Percentiles rank a stretch among this genome's conserved stretches.
Conservation (phyloP, 2,329 filamentous ascomycete species). For the Aspergillus uvarum region DNA sequence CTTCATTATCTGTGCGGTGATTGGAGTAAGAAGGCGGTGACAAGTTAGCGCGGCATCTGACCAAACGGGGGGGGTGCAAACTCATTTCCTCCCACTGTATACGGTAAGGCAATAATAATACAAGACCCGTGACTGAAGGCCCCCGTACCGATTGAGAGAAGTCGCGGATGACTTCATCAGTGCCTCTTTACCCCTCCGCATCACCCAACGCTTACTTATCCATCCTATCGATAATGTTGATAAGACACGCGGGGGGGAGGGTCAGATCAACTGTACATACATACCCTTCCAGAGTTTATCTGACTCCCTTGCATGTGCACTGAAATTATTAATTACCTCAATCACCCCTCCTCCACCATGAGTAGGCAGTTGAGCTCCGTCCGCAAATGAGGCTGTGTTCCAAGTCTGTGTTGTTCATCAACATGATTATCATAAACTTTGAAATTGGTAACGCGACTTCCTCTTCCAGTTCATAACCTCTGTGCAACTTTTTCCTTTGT, state of each 20-base stretch:
- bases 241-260: conserved; percentile 22
- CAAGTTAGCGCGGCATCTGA: no score
- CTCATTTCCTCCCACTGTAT: no score
- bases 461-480: neutral
- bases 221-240: conserved; percentile 21
- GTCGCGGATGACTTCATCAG: neutral
- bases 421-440: neutral
- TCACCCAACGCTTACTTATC: neutral
- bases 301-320: conserved; percentile 23
- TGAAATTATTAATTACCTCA: conserved; percentile 14
- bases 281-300: conserved; percentile 1
- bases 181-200: neutral
- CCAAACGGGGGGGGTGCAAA: no score
- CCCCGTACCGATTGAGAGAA: neutral
- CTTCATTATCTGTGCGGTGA: no score
- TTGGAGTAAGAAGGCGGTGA: no score
- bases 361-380: neutral
- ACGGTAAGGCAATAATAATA: neutral
- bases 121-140: neutral
- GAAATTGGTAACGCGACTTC: neutral
- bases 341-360: neutral
- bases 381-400: neutral
- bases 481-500: neutral
- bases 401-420: no score
- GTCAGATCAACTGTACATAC: conserved; percentile 10